Conservation (phyloP, 306 rosid species). For the Arachis hypogaea region DNA sequence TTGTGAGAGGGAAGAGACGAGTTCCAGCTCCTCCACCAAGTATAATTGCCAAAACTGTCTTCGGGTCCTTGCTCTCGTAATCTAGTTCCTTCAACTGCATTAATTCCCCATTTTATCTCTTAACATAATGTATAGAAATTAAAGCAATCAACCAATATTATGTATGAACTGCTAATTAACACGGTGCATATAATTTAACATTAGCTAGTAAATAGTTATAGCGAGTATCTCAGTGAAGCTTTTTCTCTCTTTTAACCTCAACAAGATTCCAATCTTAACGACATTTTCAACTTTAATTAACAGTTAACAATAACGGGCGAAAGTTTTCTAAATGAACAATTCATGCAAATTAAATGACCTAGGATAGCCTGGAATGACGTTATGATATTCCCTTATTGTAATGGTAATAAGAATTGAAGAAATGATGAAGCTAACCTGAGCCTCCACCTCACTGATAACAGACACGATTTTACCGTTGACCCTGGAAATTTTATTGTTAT, state of each 20-base stretch:
- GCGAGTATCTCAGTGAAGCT: neutral
- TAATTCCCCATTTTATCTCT: slow-evolving; percentile 30
- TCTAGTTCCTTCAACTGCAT: slow-evolving; percentile 70
- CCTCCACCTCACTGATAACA: slow-evolving; percentile 20
- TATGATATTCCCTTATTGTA: too few species aligned
- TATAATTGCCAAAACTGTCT: slow-evolving; percentile 79
- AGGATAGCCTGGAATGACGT: too few species aligned
- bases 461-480: slow-evolving; percentile 22
- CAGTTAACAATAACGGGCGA: too few species aligned
- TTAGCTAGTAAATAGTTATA: neutral
- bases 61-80: slow-evolving; percentile 59
- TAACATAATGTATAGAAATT: neutral
- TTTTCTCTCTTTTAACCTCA: neutral
- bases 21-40: slow-evolving; percentile 99
- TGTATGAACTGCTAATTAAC: neutral
- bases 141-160: neutral
- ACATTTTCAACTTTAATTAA: neutral
- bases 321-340: neutral
- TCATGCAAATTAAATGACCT: neutral
- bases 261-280: neutral
- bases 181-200: too few species aligned
- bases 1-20: slow-evolving; percentile 94
- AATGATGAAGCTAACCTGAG: slow-evolving; percentile 24
- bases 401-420: too few species aligned
- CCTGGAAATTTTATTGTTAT: neutral